Evolutionary conservation across 345 rosid genomes (phyloP).

Genomic region (Lumnitzera littorea): DNA sequence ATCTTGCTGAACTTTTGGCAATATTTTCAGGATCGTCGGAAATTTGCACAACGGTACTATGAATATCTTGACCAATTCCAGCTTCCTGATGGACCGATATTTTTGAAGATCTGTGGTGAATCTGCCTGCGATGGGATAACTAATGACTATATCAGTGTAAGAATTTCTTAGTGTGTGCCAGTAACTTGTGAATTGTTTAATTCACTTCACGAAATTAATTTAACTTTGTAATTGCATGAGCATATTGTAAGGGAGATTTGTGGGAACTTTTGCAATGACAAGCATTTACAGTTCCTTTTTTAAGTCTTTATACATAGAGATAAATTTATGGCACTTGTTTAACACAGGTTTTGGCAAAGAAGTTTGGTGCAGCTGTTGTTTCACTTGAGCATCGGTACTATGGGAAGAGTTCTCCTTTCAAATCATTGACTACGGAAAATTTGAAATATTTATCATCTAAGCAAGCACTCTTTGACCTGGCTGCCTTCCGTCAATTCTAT

Average conservation of each 20-base stretch:
- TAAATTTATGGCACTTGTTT: neutral
- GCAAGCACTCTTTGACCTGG: constrained; percentile 85
- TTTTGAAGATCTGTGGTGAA: constrained; percentile 80
- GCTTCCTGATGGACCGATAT: constrained; percentile 70
- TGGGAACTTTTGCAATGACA: neutral
- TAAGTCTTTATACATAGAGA: no score
- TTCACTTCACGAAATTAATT: no score
- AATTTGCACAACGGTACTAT: constrained; percentile 71
- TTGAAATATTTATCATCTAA: constrained; percentile 87
- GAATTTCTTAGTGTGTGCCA: constrained; percentile 5
- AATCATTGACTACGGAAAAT: constrained; percentile 52
- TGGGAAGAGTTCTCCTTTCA: constrained; percentile 82
- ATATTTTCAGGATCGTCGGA: constrained; percentile 50
- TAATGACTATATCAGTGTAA: constrained; percentile 68
- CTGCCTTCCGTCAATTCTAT: constrained; percentile 71
- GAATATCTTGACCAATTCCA: constrained; percentile 68
- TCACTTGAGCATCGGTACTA: constrained; percentile 96
- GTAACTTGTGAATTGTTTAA: no score
- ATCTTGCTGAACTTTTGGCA: neutral
- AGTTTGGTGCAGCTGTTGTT: constrained; percentile 95
- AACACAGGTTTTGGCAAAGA: constrained; percentile 76
- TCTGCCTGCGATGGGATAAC: constrained; percentile 62
- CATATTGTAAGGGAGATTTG: no score
- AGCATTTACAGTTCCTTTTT: neutral
- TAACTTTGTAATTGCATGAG: no score